phyloP scores from a whole-genome alignment of 805 yeast genomes.

The Lipomyces sp. region DNA sequence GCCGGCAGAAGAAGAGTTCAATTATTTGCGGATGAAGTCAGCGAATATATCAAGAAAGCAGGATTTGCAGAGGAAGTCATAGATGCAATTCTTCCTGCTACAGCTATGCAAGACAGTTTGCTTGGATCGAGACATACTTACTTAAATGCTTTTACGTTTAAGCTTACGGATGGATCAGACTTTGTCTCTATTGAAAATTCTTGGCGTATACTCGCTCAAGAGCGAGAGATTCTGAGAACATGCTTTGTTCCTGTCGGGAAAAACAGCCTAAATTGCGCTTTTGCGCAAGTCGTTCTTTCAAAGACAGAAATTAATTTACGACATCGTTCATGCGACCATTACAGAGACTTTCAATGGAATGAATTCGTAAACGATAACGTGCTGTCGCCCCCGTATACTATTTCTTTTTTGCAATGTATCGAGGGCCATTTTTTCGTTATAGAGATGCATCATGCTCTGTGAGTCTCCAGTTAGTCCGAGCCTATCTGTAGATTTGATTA shows the following conservation, averaged over 20 bases:
- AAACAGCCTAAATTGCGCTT: conserved; percentile 10
- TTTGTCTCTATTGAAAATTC: not conserved
- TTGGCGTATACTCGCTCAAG: conserved; percentile 4
- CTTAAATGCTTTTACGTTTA: conserved; percentile 17
- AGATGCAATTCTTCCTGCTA: conserved; percentile 16
- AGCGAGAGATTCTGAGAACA: conserved; percentile 23
- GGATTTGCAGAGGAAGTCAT: not conserved
- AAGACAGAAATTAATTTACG: no score
- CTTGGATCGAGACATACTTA: conserved; percentile 9
- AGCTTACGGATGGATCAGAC: conserved; percentile 5
- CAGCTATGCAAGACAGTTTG: conserved; percentile 29
- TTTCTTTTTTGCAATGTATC: not conserved
- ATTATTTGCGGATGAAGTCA: conserved; percentile 1
- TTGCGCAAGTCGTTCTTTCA: conserved; percentile 19
- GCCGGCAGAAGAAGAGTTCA: no score
- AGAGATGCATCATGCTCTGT: conserved; percentile 26
- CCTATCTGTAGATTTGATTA: no score
- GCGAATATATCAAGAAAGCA: not conserved
- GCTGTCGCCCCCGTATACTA: conserved; percentile 11
- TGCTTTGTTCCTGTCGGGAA: conserved; percentile 17
- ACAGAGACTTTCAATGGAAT: no score
- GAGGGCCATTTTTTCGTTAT: conserved; percentile 4
- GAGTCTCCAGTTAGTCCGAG: no score
- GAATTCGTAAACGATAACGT: no score
- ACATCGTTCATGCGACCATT: no score